Percentiles rank a stretch among this genome's conserved stretches.
These are phyloP conservation scores for Colletotrichum endophyticum DNA, from an alignment of 2,329 filamentous ascomycete species.

Conservation along the genomic window DNA sequence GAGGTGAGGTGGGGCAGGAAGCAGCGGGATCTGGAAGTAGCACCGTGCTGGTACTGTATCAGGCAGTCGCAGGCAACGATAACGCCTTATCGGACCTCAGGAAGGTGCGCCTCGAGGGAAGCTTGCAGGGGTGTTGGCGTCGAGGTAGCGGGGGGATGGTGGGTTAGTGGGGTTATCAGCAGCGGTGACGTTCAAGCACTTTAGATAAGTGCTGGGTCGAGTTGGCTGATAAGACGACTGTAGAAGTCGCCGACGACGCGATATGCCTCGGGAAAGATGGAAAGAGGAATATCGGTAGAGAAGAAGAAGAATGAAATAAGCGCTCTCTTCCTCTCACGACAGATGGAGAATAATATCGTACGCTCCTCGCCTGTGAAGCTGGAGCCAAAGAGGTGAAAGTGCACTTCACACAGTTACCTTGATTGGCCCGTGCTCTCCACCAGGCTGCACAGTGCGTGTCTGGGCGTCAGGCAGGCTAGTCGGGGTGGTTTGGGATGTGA, in stretches of 20 bases:
- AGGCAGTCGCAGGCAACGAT: slow-evolving; percentile 31
- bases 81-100: slow-evolving; percentile 23
- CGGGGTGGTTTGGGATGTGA: slow-evolving; percentile 3
- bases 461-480: slow-evolving; percentile 1
- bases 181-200: not conserved
- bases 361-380: not conserved
- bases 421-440: not conserved
- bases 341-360: not conserved
- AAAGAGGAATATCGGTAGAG: not conserved
- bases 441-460: slow-evolving; percentile 18
- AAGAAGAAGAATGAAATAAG: not conserved
- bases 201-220: not conserved
- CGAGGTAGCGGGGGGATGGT: not conserved
- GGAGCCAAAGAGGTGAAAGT: not conserved
- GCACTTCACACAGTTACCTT: not conserved
- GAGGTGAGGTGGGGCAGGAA: not conserved
- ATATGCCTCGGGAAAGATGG: not conserved
- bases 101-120: not conserved
- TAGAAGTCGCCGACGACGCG: not conserved
- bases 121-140: slow-evolving; percentile 1
- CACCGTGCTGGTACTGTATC: slow-evolving; percentile 23
- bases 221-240: not conserved
- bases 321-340: not conserved
- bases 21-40: slow-evolving; percentile 8
- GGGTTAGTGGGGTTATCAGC: slow-evolving; percentile 10